These are phyloP conservation scores for Trypanosoma theileri DNA, from an alignment of 208 protist genomes.

Conservation along the genomic window DNA sequence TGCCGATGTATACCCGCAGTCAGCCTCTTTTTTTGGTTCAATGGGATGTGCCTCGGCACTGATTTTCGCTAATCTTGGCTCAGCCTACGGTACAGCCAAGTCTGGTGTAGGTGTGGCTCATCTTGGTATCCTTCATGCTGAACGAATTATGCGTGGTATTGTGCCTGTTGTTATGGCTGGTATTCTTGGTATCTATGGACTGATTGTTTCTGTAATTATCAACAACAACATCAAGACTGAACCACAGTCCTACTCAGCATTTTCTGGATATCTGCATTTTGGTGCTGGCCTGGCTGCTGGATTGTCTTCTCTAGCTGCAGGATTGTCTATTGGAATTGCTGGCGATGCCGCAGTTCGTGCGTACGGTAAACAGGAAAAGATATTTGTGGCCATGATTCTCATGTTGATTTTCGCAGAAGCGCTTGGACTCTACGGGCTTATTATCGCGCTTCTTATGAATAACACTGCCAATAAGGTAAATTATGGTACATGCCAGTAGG, in stretches of 20 bases:
- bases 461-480: conserved; percentile 79
- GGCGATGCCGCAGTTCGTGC: conserved; percentile 95
- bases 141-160: conserved; percentile 95
- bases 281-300: conserved; percentile 94
- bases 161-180: conserved; percentile 94
- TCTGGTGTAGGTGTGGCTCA: conserved; percentile 96
- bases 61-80: conserved; percentile 95
- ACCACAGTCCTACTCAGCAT: conserved; percentile 65
- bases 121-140: conserved; percentile 96
- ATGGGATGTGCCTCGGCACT: conserved; percentile 94
- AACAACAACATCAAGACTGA: conserved; percentile 85
- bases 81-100: conserved; percentile 98
- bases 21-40: conserved; percentile 95
- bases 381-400: conserved; percentile 99
- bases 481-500: conserved; percentile 27
- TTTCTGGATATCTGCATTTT: conserved; percentile 85
- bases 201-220: conserved; percentile 99
- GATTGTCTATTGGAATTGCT: conserved; percentile 99
- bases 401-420: conserved; percentile 99
- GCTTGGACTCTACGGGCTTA: conserved; percentile 98
- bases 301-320: conserved; percentile 95
- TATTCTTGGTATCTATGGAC: conserved; percentile 99
- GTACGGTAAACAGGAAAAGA: conserved; percentile 94
- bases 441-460: conserved; percentile 97
- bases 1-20: conserved; percentile 79